Evolutionary conservation across 352 stramenopile genomes (phyloP), one percentile per base, ranked within the genome.

Genomic region (Thraustochytrium sp.): DNA sequence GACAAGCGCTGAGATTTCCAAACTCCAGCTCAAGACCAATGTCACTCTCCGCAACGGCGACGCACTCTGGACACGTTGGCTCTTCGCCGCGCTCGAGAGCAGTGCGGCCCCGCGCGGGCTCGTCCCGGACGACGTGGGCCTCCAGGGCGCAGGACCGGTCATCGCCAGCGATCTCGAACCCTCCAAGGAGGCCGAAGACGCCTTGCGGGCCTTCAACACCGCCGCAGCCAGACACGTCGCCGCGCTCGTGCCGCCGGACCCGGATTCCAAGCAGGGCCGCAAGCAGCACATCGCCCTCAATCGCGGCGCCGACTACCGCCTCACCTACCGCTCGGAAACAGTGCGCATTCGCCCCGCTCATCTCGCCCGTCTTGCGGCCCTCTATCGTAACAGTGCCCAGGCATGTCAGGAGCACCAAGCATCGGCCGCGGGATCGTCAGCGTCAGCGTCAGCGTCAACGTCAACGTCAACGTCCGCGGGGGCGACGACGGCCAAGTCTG

Each of bases 41-140:
- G 2, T 26, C 18, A 77, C 65, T 68, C 36, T 77, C 16, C 65
- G 65, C 4, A 77, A 77, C 37, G 65, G 65, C n/a, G 65, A 77
- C 37, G 65, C 65, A 13, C 29, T 77, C 11, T 77, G 42, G 42
- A 21, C 68, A 13, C 42, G 49, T 16, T 77, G 65, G 65, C 36
- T 77, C 40, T 77, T 77, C 1, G 31, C 29, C 49, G 65, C 65
- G 16, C 46, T 77, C 11, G 49, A 55, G 31, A 62, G 42, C 65
- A 62, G 42, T 29, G 59, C 9, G 21, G 40, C 42, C 16, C 36
- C 42, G 49, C 34, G 34, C 31, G 65, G 65, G 13, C 13, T 61
- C 2, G 5, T 77, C 16, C 65, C 65, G 2, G 65, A 77, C 46
- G 9, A 72, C 9, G 26, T 44, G 13, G 59, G 59, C 21, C 9